Evolutionary conservation across 441 rosid species (phyloP), one percentile per base, ranked within the genome.

Genomic region (Metrosideros polymorpha): DNA sequence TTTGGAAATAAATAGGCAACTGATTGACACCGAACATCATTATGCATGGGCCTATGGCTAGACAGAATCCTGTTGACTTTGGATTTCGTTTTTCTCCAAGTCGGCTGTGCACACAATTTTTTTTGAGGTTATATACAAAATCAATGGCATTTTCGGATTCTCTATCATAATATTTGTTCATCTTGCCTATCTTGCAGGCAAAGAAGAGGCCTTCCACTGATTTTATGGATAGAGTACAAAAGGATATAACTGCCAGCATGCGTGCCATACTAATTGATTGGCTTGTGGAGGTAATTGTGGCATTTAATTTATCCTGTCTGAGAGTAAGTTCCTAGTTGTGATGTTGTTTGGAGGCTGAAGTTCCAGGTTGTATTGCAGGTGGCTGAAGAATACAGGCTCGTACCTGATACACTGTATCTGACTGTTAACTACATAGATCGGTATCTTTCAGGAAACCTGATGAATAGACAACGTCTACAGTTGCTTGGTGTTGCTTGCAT

Each of bases 401-500:
- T 94, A 59, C 94, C 98, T 2, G 99, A 98, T 86, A 96, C 99
- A 4, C 85, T 96, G 82, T 94, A 93, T 86, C 90, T 96, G 92
- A 91, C 99, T 0, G 95, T 96, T 82, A 96, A 93, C 95, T 96
- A 93, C 91, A 89, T 95, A 57, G 99, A 98, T 85, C 92, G 99
- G 42, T 98, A 95, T 89, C 97, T 98, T 85, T 95, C 99, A 3
- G 99, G 98, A 47, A 95, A 95, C 77, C 85, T 85, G 71, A 94
- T 96, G 90, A 94, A 90, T 88, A 95, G 97, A 89, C 97, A 95
- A 79, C 92, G 93, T 82, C 90, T 95, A 76, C 98, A 96, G 91
- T 90, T 98, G 86, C 98, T 98, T 83, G 99, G 98, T 87, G 94
- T 98, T 86, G 91, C 98, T 86, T 95, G 96, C 93, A 94, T 95